Evolutionary conservation across 306 rosid species (phyloP), one percentile per base, ranked within the genome.

Genomic region (Trifolium subterraneum): DNA sequence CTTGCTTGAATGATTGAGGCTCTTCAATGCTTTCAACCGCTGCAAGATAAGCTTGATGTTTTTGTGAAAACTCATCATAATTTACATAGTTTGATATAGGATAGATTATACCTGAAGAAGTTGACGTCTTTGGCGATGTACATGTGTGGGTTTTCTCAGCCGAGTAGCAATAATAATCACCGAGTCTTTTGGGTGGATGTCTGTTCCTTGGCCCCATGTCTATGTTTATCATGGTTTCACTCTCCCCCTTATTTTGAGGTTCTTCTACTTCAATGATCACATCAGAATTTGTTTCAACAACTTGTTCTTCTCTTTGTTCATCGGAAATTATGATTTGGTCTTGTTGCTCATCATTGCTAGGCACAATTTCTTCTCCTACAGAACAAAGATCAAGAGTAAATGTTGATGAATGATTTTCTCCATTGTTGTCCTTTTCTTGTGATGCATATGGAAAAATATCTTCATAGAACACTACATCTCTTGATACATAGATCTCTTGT

Each of bases 1-100:
- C 54, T 47, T 47, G 19, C 54, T 47, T 47, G 19, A 14, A 47
- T 47, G 54, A 47, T 47, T 47, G 19, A 4, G 54, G 54, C 54
- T 47, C 8, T 47, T 47, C 16, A 47, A 47, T 47, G 19, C 54
- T 47, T 47, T 47, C 54, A 47, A 14, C 8, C 1, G 54, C 54
- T 47, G 54, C 54, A 47, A 47, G 8, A 47, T 47, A 47, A 47
- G 54, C 54, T 47, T 47, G 54, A 47, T 47, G 19, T 47, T 47
- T 47, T 47, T 47, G 54, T 47, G 54, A 47, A 47, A 47, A 47
- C 6, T 47, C 54, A 47, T 47, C 54, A 47, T 47, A 47, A 47
- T 5, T 47, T 47, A 14, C 15, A 42, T 42, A 42, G 48, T 42
- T 42, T 42, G 14, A 42, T 42, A 12, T 42, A 42, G 14, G 48